Evolutionary conservation across 352 stramenopile genomes (phyloP).

Genomic region (Pythium rishiriense): DNA sequence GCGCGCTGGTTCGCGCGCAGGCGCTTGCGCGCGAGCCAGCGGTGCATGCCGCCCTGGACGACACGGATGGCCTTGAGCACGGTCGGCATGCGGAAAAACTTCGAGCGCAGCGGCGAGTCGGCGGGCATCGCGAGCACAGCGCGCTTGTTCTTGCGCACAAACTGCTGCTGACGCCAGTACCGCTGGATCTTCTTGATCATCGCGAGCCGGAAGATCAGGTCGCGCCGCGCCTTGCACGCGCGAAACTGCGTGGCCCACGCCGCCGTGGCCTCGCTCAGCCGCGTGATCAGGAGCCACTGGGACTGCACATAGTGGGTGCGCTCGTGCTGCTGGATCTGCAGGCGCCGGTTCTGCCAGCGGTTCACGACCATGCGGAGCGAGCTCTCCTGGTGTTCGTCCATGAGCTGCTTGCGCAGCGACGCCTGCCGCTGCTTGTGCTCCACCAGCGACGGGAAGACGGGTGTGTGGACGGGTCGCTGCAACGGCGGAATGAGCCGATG

Average conservation of each 20-base stretch:
- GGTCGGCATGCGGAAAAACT: slow-evolving; percentile 53
- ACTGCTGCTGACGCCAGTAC: slow-evolving; percentile 45
- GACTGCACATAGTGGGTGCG: slow-evolving; percentile 45
- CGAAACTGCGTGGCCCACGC: slow-evolving; percentile 48
- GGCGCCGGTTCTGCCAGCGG: slow-evolving; percentile 53
- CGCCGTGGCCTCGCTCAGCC: slow-evolving; percentile 35
- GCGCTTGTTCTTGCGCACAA: slow-evolving; percentile 31
- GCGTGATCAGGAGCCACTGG: slow-evolving; percentile 57
- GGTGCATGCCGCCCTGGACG: slow-evolving; percentile 43
- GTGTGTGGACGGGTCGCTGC: slow-evolving; percentile 51
- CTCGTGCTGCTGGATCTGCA: slow-evolving; percentile 35
- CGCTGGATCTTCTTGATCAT: slow-evolving; percentile 60
- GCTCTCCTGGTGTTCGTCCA: slow-evolving; percentile 45
- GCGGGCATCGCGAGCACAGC: slow-evolving; percentile 25
- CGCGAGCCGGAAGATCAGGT: slow-evolving; percentile 35
- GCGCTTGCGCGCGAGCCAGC: slow-evolving; percentile 40
- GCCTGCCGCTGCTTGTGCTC: slow-evolving; percentile 54
- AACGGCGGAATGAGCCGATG: slow-evolving; percentile 31
- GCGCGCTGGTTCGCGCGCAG: slow-evolving; percentile 24
- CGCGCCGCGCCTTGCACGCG: slow-evolving; percentile 41
- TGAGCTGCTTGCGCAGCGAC: slow-evolving; percentile 49
- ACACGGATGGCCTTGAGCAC: slow-evolving; percentile 45
- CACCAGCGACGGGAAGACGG: slow-evolving; percentile 51
- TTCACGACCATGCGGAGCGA: slow-evolving; percentile 38
- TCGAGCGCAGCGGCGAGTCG: slow-evolving; percentile 31